These are phyloP conservation scores for Hericium erinaceus DNA, from an alignment of 768 basidiomycete genomes.

Conservation along the genomic window DNA sequence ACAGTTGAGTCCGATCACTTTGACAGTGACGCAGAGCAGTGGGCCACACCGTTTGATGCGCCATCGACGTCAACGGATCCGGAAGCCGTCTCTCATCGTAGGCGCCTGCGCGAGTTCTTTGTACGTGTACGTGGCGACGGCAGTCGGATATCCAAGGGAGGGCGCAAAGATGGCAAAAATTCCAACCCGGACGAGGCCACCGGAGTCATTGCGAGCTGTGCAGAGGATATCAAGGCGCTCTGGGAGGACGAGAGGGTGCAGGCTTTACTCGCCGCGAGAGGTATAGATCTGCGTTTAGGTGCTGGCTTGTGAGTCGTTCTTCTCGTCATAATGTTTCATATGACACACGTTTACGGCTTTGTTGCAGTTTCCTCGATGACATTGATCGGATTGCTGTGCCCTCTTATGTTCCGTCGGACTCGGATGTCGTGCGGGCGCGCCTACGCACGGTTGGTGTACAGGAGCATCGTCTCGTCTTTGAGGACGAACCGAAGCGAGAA, in stretches of 20 bases:
- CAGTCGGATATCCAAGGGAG: conserved; percentile 1
- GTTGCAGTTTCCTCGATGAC: conserved; percentile 61
- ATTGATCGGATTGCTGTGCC: conserved; percentile 44
- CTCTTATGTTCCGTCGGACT: conserved; percentile 57
- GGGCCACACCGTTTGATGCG: conserved; percentile 20
- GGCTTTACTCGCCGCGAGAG: conserved; percentile 38
- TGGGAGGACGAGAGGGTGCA: conserved; percentile 53
- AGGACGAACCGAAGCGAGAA: conserved; percentile 24
- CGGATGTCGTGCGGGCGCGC: conserved; percentile 64
- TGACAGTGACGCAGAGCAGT: conserved; percentile 1
- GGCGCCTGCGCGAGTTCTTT: conserved; percentile 14
- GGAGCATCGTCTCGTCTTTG: conserved; percentile 55
- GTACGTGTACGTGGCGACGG: conserved; percentile 5
- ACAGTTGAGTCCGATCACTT: conserved; percentile 18
- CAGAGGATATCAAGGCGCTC: conserved; percentile 52
- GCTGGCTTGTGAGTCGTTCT: conserved; percentile 54
- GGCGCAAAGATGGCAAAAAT: conserved; percentile 10
- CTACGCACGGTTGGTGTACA: conserved; percentile 67
- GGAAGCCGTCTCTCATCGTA: conserved; percentile 1
- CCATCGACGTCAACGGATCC: conserved; percentile 4
- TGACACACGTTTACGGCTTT: neutral
- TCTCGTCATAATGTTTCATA: neutral
- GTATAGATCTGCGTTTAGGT: conserved; percentile 45
- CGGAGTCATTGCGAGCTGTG: conserved; percentile 46
- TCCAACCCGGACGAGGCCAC: conserved; percentile 32